phyloP scores from a whole-genome alignment of 2,329 filamentous ascomycete genomes.

The Colletotrichum chlorophyti region DNA sequence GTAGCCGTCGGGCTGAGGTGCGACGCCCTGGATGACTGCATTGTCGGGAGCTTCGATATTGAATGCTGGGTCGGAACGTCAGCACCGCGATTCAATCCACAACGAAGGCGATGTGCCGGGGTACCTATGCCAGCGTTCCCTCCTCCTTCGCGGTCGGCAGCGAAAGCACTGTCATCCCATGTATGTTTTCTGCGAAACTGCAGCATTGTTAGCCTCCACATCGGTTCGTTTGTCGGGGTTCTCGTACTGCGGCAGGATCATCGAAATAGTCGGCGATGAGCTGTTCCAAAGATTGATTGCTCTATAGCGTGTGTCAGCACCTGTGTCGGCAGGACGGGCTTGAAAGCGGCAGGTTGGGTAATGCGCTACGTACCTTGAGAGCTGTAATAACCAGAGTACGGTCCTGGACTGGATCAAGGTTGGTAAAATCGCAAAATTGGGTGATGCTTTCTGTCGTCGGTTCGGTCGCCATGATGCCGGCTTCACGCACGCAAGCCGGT shows the following conservation, averaged over 20 bases:
- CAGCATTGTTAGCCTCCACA: slow-evolving; percentile 9
- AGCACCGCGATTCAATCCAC: background rate
- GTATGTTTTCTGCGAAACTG: slow-evolving; percentile 57
- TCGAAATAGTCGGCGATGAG: slow-evolving; percentile 63
- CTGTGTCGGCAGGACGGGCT: background rate
- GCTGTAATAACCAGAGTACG: slow-evolving; percentile 47
- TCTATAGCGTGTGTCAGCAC: slow-evolving; percentile 35
- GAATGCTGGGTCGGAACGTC: slow-evolving; percentile 50
- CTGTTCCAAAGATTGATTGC: slow-evolving; percentile 53
- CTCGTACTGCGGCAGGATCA: slow-evolving; percentile 38
- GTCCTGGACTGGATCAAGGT: slow-evolving; percentile 43
- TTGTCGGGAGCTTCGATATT: slow-evolving; percentile 60
- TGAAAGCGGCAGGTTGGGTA: background rate
- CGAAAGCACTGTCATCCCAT: slow-evolving; percentile 64
- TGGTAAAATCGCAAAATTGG: slow-evolving; percentile 50
- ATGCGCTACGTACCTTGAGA: slow-evolving; percentile 43
- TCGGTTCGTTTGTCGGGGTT: background rate
- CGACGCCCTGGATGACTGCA: slow-evolving; percentile 49
- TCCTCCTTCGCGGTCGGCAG: slow-evolving; percentile 59
- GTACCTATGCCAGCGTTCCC: slow-evolving; percentile 52
- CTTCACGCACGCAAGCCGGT: background rate
- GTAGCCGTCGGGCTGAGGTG: slow-evolving; percentile 46
- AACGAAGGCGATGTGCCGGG: slow-evolving; percentile 26
- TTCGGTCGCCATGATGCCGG: slow-evolving; percentile 37
- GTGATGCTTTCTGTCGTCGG: slow-evolving; percentile 45